phyloP scores from a whole-genome alignment of 306 rosid genomes.

The Gleditsia sinensis region DNA sequence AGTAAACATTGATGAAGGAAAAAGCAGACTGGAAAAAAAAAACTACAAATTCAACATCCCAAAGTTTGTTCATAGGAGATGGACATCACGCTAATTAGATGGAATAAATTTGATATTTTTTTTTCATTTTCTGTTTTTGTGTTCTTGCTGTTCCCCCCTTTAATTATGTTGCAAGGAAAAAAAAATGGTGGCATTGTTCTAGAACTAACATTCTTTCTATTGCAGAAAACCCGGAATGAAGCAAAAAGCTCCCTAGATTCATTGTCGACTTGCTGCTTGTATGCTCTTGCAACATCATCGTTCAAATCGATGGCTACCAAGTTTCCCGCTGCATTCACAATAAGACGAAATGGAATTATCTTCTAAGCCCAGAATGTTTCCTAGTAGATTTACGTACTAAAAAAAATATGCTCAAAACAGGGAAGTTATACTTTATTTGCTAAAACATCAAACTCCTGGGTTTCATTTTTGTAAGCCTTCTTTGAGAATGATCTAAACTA shows the following conservation, averaged over 20 bases:
- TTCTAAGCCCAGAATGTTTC: neutral
- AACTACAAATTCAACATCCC: neutral
- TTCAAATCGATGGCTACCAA: slow-evolving; percentile 36
- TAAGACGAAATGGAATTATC: neutral
- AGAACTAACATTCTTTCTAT: slow-evolving; percentile 59
- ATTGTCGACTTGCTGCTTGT: slow-evolving; percentile 55
- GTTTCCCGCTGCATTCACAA: slow-evolving; percentile 48
- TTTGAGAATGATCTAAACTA: too few relatives aligned
- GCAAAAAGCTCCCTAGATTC: slow-evolving; percentile 72
- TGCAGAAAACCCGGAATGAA: slow-evolving; percentile 80
- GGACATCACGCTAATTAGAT: neutral
- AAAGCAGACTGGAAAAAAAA: neutral
- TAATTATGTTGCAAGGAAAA: slow-evolving; percentile 9
- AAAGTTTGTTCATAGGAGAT: neutral
- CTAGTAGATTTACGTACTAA: neutral
- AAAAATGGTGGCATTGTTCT: neutral
- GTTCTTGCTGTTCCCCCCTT: neutral
- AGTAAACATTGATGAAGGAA: neutral
- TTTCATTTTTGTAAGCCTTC: too few relatives aligned
- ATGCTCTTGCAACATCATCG: slow-evolving; percentile 54
- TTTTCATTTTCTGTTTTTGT: neutral
- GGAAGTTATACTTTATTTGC: too few relatives aligned
- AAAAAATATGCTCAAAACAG: neutral
- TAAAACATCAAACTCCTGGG: neutral
- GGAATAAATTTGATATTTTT: too few relatives aligned